phyloP scores from a whole-genome alignment of 2,329 filamentous ascomycete genomes.

The Hymenoscyphus repandus region DNA sequence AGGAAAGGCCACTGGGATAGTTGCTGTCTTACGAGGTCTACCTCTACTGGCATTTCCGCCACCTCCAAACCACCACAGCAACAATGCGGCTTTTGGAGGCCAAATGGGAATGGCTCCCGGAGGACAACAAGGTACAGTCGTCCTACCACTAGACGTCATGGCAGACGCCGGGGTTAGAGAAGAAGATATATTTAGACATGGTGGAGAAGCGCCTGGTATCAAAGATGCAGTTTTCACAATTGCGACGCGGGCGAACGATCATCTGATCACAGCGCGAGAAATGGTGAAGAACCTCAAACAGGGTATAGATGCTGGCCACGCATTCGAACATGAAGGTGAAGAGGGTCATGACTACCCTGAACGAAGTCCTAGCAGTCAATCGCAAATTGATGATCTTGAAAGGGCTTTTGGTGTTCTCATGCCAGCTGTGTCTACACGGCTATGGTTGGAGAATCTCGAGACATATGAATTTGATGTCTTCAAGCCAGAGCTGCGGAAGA shows the following conservation, averaged over 20 bases:
- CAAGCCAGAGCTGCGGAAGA: conserved; percentile 54
- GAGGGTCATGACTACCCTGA: conserved; percentile 54
- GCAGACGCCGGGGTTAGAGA: conserved; percentile 74
- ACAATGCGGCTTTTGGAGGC: conserved; percentile 38
- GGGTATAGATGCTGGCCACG: conserved; percentile 72
- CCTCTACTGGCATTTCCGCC: conserved; percentile 83
- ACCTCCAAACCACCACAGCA: conserved; percentile 50
- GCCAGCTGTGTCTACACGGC: conserved; percentile 68
- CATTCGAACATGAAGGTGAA: conserved; percentile 82
- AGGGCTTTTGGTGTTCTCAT: conserved; percentile 74
- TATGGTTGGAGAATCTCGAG: conserved; percentile 77
- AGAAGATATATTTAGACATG: conserved; percentile 81
- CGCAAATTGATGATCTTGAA: conserved; percentile 46
- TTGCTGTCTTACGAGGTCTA: conserved; percentile 78
- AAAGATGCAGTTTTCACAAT: conserved; percentile 88
- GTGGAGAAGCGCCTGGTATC: conserved; percentile 71
- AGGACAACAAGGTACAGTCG: conserved; percentile 56
- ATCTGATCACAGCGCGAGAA: conserved; percentile 86
- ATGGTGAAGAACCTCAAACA: conserved; percentile 79
- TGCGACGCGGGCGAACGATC: conserved; percentile 90
- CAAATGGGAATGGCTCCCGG: conserved; percentile 33
- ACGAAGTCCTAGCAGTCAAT: conserved; percentile 35
- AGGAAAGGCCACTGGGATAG: conserved; percentile 87
- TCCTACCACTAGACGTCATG: conserved; percentile 87
- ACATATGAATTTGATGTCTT: conserved; percentile 80